Percentiles rank a stretch among this genome's conserved stretches.
phyloP scores from a whole-genome alignment of 495 filamentous ascomycete genomes.

The Pyrenula aspistea region DNA sequence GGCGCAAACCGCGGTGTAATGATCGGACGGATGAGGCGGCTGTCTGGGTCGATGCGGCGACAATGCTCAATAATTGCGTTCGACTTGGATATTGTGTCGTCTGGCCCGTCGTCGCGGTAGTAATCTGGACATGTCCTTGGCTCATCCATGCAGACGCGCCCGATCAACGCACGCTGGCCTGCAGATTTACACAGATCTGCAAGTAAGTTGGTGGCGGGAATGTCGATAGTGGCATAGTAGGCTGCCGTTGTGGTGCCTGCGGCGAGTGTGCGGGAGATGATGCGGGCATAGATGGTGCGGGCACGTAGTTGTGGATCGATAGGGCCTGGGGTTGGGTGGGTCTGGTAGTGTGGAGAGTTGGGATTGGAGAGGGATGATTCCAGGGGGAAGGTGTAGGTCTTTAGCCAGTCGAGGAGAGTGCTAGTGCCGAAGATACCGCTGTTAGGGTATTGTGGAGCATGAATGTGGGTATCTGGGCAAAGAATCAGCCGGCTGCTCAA shows the following conservation, averaged over 20 bases:
- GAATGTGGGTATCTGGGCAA: constrained; percentile 73
- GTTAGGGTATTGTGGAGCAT: constrained; percentile 91
- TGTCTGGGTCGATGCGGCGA: constrained; percentile 47
- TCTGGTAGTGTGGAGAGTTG: constrained; percentile 2
- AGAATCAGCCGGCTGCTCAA: not conserved
- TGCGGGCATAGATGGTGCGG: constrained; percentile 54
- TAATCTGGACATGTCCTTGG: constrained; percentile 48
- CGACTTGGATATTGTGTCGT: constrained; percentile 43
- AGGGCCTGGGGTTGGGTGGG: constrained; percentile 2
- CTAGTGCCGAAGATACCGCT: constrained; percentile 80
- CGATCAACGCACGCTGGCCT: constrained; percentile 84
- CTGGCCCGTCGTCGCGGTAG: constrained; percentile 59
- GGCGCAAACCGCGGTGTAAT: constrained; percentile 88
- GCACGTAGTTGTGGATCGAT: constrained; percentile 34
- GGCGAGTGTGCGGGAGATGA: constrained; percentile 65
- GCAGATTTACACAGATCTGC: constrained; percentile 60
- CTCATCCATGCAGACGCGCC: constrained; percentile 83
- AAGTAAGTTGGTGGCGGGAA: constrained; percentile 74
- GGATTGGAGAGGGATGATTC: constrained; percentile 52
- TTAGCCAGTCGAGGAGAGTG: constrained; percentile 82
- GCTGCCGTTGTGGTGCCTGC: constrained; percentile 84
- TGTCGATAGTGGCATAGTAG: constrained; percentile 85
- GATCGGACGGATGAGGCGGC: constrained; percentile 57
- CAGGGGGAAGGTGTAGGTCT: constrained; percentile 91
- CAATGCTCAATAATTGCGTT: constrained; percentile 55